Evolutionary conservation across 768 basidiomycete genomes (phyloP).

Genomic region (Antrodiella citrinella): DNA sequence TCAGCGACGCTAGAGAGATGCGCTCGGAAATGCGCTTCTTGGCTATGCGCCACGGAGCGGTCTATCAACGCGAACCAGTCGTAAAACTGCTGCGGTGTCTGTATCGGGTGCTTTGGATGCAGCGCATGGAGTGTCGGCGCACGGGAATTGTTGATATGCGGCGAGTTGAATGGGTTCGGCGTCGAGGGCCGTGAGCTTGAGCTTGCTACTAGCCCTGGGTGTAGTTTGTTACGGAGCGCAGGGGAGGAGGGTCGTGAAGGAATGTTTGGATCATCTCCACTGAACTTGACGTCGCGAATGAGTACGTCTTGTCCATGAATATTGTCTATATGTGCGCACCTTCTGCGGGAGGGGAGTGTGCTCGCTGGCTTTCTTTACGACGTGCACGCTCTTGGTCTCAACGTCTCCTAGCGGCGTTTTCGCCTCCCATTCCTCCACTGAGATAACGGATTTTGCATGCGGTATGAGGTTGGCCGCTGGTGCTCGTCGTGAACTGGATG

Average conservation of each 20-base stretch:
- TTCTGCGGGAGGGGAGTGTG: slow-evolving; percentile 62
- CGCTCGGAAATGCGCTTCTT: slow-evolving; percentile 86
- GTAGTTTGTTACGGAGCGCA: slow-evolving; percentile 15
- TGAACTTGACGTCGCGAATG: slow-evolving; percentile 27
- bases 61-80: slow-evolving; percentile 94
- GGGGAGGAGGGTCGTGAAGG: slow-evolving; percentile 43
- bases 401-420: slow-evolving; percentile 69
- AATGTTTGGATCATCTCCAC: slow-evolving; percentile 29
- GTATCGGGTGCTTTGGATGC: slow-evolving; percentile 70
- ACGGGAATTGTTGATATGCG: neutral
- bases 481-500: slow-evolving; percentile 7
- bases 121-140: slow-evolving; percentile 38
- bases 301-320: neutral
- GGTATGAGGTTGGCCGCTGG: slow-evolving; percentile 16
- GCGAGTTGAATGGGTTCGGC: slow-evolving; percentile 3
- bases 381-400: slow-evolving; percentile 56
- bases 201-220: neutral
- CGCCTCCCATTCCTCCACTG: slow-evolving; percentile 87
- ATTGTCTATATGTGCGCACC: slow-evolving; percentile 35
- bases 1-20: slow-evolving; percentile 72
- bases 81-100: slow-evolving; percentile 92
- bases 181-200: slow-evolving; percentile 16
- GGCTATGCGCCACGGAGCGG: slow-evolving; percentile 83
- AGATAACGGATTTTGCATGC: slow-evolving; percentile 41
- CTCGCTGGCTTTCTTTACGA: slow-evolving; percentile 55